Evolutionary conservation across 306 rosid genomes (phyloP).

Genomic region (Rosa lucieae): DNA sequence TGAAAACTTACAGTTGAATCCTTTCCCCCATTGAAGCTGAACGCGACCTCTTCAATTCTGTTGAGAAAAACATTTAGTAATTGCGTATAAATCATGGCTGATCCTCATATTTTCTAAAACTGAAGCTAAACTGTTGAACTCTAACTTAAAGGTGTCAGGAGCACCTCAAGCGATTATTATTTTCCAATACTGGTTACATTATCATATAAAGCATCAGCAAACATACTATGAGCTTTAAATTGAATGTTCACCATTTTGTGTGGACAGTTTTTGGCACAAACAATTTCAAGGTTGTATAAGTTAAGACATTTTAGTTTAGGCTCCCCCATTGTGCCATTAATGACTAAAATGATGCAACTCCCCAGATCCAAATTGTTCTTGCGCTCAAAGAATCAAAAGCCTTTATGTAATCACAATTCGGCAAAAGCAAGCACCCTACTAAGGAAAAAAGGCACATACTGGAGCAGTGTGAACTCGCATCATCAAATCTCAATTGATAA

Average conservation of each 20-base stretch:
- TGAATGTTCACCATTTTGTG: neutral
- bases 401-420: neutral
- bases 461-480: neutral
- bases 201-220: neutral
- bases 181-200: neutral
- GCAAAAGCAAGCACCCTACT: neutral
- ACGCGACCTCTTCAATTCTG: constrained; percentile 91
- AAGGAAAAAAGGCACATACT: neutral
- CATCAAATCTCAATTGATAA: neutral
- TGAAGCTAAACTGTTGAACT: neutral
- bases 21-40: constrained; percentile 97
- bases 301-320: neutral
- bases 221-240: neutral
- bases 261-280: neutral
- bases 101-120: neutral
- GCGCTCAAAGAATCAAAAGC: neutral
- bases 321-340: neutral
- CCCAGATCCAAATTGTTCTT: neutral
- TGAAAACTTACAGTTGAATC: constrained; percentile 83
- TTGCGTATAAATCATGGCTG: constrained; percentile 6
- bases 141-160: neutral
- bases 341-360: neutral
- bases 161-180: neutral
- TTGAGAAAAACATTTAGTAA: constrained; percentile 28
- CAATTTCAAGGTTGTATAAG: neutral